Base-by-base conservation (phyloP, 2,329 filamentous ascomycete species). In the Aaosphaeria arxii region DNA sequence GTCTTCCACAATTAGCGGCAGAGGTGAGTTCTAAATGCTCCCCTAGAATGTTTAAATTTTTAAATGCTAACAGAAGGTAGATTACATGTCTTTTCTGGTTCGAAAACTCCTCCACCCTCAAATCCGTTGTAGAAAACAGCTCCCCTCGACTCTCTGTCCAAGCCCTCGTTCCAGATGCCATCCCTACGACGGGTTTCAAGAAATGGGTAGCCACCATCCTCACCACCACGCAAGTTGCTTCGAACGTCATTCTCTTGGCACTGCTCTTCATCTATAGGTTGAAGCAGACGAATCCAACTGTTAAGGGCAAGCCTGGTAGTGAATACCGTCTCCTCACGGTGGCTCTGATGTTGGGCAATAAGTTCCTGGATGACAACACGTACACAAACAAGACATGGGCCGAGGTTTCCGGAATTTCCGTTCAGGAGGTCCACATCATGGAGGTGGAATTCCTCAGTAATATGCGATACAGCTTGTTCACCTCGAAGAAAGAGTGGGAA, bases 341-440 rank as follows among this genome's bases (percentile, higher is more conserved):
- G 43, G 94, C 94, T 28, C 75, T 99, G 57, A 99, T 99, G 94
- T 78, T 99, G 50, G 92, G 91, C 52, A 99, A 99, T 71, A 99
- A 99, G 76, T 99, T 97, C 67, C 76, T 99, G 61, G 94, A 99
- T 66, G 94, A 99, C 71, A 99, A 97, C 70, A 97, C 94, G 0
- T 99, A 99, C 72, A 97, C 94, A 35, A 99, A 99, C 76, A 96
- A 97, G 77, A 99, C 94, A 0, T 99, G 94, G 94, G 94, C 92
- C 2, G 94, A 99, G 62, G 94, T 99, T 7, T 97, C 94, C 1
- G 88, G 89, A 40, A 96, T 99, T 52, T 85, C 89, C 1, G 92
- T 97, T 9, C 85, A 87, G 51, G 94, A 99, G 71, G 96, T 99
- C 44, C 94, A 99, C 68, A 88, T 96, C 40, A 99, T 99, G 94